Evolutionary conservation across 1,139 yeast species (phyloP).

Genomic region (Starmera stellimalicola): DNA sequence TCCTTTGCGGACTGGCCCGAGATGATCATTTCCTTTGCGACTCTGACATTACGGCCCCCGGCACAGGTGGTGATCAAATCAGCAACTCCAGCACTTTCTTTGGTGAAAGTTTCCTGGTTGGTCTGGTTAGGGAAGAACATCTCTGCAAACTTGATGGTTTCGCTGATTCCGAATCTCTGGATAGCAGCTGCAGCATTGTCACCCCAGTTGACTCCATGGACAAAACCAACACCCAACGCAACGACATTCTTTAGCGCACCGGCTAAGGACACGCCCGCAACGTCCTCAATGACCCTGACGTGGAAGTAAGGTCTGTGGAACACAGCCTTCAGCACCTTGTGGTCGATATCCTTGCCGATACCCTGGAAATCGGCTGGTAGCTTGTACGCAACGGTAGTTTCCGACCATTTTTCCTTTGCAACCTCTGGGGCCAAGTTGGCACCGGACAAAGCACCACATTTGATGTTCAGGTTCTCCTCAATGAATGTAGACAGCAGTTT

Average conservation of each 20-base stretch:
- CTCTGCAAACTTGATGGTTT: slow-evolving; percentile 70
- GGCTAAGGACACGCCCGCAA: slow-evolving; percentile 79
- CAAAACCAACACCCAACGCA: slow-evolving; percentile 85
- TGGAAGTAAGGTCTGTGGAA: slow-evolving; percentile 91
- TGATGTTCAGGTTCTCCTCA: slow-evolving; percentile 60
- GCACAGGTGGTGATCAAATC: slow-evolving; percentile 87
- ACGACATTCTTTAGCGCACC: slow-evolving; percentile 88
- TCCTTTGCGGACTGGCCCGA: slow-evolving; percentile 60
- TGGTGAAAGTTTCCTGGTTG: slow-evolving; percentile 54
- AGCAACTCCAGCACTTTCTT: slow-evolving; percentile 87
- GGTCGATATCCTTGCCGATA: slow-evolving; percentile 57
- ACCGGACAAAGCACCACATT: slow-evolving; percentile 84
- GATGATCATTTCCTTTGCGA: slow-evolving; percentile 64
- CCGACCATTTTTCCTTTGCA: slow-evolving; percentile 81
- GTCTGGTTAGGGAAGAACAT: slow-evolving; percentile 41
- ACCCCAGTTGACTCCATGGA: slow-evolving; percentile 91
- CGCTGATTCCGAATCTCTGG: slow-evolving; percentile 81
- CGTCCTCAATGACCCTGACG: slow-evolving; percentile 72
- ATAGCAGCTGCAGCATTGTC: slow-evolving; percentile 89
- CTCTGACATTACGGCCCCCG: slow-evolving; percentile 83
- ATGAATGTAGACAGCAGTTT: slow-evolving; percentile 65
- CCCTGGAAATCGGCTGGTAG: slow-evolving; percentile 62
- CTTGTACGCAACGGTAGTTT: slow-evolving; percentile 79
- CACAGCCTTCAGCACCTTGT: slow-evolving; percentile 47
- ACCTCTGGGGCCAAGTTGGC: slow-evolving; percentile 89